A percentile compares a stretch with the other conserved stretches of the same genome.
Evolutionary conservation across 495 filamentous ascomycete genomes (phyloP).

Genomic region (Penicillium goetzii): DNA sequence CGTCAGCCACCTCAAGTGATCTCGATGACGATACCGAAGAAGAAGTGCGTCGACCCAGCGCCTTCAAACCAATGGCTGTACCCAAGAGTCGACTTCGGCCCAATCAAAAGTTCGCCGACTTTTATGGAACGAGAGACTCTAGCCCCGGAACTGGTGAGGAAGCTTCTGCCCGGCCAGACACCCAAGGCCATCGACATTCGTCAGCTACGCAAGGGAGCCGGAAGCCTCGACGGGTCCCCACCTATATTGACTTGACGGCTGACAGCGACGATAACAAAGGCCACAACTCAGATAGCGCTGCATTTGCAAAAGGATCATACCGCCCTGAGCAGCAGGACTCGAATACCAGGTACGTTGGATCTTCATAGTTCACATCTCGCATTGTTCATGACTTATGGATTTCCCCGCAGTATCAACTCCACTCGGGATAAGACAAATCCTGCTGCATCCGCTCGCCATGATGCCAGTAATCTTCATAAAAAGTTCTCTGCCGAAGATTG

Average conservation of each 20-base stretch:
- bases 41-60: constrained; percentile 19
- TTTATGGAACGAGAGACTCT: constrained; percentile 29
- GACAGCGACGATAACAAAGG: constrained; percentile 37
- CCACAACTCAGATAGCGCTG: constrained; percentile 45
- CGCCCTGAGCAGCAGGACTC: constrained; percentile 22
- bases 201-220: constrained; percentile 13
- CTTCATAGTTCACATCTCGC: too few relatives aligned
- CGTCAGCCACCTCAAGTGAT: constrained; percentile 48
- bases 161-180: constrained; percentile 14
- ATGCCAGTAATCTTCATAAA: constrained; percentile 77
- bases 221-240: constrained; percentile 19
- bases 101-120: constrained; percentile 41
- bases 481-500: constrained; percentile 66
- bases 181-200: constrained; percentile 10
- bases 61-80: constrained; percentile 45
- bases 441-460: constrained; percentile 51
- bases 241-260: constrained; percentile 28
- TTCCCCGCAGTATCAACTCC: constrained; percentile 14
- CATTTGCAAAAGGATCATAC: constrained; percentile 31
- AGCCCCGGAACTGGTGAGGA: constrained; percentile 41
- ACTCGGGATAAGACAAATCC: constrained; percentile 14
- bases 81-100: constrained; percentile 48
- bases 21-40: constrained; percentile 36
- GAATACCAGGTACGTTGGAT: constrained; percentile 27
- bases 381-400: background rate